A percentile compares a stretch with the other conserved stretches of the same genome.
Evolutionary conservation across 352 stramenopile genomes (phyloP).

Genomic region (Pythium volutum): DNA sequence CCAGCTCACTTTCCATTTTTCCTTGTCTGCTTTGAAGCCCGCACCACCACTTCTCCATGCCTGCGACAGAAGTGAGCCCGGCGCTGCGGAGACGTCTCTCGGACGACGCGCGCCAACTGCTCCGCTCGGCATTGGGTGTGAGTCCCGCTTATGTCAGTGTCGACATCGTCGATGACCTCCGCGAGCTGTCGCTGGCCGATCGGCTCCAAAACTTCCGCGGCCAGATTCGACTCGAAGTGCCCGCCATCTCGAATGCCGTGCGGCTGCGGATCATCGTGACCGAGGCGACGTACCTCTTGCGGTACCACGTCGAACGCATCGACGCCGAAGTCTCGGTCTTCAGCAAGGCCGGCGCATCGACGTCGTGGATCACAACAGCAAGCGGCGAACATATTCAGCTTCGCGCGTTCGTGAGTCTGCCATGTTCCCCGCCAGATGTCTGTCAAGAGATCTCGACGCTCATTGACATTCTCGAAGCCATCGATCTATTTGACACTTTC

Average conservation of each 20-base stretch:
- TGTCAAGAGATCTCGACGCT: conserved; percentile 35
- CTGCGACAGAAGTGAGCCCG: conserved; percentile 45
- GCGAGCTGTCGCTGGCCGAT: conserved; percentile 31
- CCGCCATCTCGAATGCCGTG: conserved; percentile 16
- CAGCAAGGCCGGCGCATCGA: conserved; percentile 35
- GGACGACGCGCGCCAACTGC: conserved; percentile 51
- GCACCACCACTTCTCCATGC: conserved; percentile 28
- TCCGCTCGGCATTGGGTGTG: conserved; percentile 35
- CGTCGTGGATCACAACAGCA: conserved; percentile 44
- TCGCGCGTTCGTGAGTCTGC: conserved; percentile 27
- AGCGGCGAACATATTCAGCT: conserved; percentile 41
- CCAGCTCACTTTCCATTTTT: neutral
- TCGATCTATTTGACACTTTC: conserved; percentile 50
- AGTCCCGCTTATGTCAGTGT: neutral
- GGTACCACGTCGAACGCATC: conserved; percentile 39
- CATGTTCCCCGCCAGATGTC: conserved; percentile 3
- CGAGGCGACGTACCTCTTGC: conserved; percentile 35
- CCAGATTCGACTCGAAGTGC: conserved; percentile 39
- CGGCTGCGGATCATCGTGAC: conserved; percentile 34
- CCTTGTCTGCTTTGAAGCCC: neutral
- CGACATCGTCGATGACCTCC: conserved; percentile 11
- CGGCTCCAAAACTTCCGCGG: conserved; percentile 48
- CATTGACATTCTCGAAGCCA: conserved; percentile 39
- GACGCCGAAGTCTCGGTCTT: conserved; percentile 43
- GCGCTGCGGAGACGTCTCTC: conserved; percentile 49